Base-by-base conservation (phyloP, 257 asterid genomes). In the Fraxinus americana region DNA sequence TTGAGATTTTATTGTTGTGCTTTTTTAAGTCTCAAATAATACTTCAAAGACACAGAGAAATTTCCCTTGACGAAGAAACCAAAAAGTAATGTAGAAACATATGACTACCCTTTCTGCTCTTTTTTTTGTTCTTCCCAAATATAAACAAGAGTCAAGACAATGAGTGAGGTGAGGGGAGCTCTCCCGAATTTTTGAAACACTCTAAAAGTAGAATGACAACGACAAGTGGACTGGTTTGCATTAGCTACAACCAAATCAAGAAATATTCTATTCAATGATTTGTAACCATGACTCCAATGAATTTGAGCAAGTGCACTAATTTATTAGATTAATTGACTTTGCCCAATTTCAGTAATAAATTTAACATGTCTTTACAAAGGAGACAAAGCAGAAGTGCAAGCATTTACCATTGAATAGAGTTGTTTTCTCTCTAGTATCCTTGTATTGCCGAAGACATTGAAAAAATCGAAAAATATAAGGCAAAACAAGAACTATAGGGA, bases 391-490 rank as follows among this genome's bases (percentile, higher is more conserved):
- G 66, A 35, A 70, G 29, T 35, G 67, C 70, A 79, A 76, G 65
- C 76, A 71, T 59, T 80, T 88, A 92, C 99, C 99, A 86, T 96
- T 96, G 52, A 93, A 83, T 83, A 96, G 92, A 57, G 94, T 72
- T 34, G 92, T 83, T 77, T 88, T 96, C 85, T 96, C 99, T 86
- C 83, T 88, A 8, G 98, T 90, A 84, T 94, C 99, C 85, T 88
- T 96, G 81, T 92, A 94, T 81, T 93, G 97, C 75, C 98, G 92
- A 83, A 96, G 98, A 78, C 99, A 96, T 82, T 96, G 99, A 84
- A 96, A 96, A 72, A 96, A 83, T 16, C 98, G 97, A 75, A 96
- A 96, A 78, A 93, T 83, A 79, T 93, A 96, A 67, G 99, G 99
- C 87, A 96, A 83, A 76, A 96, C 97, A 43, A 94, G 99, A 84